Conservation (phyloP, 2,329 filamentous ascomycete genomes). For the Penicillium nordicum region DNA sequence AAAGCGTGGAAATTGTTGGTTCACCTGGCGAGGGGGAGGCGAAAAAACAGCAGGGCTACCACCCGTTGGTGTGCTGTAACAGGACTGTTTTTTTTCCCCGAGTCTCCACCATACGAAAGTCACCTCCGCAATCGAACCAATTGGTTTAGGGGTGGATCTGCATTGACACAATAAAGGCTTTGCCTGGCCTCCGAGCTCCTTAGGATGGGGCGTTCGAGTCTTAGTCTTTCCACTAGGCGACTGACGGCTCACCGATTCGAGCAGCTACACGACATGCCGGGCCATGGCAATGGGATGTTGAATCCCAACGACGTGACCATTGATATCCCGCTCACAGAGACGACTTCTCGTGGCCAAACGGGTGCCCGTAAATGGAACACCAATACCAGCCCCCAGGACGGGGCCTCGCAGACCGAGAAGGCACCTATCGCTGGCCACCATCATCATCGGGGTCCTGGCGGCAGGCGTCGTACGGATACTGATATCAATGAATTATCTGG, state of each 20-base stretch:
- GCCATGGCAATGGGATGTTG: slow-evolving; percentile 38
- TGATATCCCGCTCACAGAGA: slow-evolving; percentile 60
- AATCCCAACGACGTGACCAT: slow-evolving; percentile 55
- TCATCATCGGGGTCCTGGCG: slow-evolving; percentile 25
- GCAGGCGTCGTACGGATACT: slow-evolving; percentile 30
- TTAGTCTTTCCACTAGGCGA: slow-evolving; percentile 39
- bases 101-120: slow-evolving; percentile 2
- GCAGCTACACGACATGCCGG: slow-evolving; percentile 35
- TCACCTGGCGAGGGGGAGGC: slow-evolving; percentile 4
- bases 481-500: slow-evolving; percentile 30
- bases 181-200: background rate
- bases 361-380: slow-evolving; percentile 42
- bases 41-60: background rate
- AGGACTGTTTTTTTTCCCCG: slow-evolving; percentile 5
- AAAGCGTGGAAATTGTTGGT: background rate
- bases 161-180: slow-evolving; percentile 6
- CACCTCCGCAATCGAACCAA: background rate
- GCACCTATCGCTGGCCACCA: slow-evolving; percentile 25
- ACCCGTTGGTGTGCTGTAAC: background rate
- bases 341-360: slow-evolving; percentile 49
- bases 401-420: slow-evolving; percentile 26
- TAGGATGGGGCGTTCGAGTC: slow-evolving; percentile 36
- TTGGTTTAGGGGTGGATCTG: background rate
- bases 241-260: slow-evolving; percentile 48
- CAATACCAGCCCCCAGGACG: slow-evolving; percentile 28